A percentile compares a stretch with the other conserved stretches of the same genome.
phyloP scores from a whole-genome alignment of 1,284 basidiomycete genomes.

The Agaricales sp. region DNA sequence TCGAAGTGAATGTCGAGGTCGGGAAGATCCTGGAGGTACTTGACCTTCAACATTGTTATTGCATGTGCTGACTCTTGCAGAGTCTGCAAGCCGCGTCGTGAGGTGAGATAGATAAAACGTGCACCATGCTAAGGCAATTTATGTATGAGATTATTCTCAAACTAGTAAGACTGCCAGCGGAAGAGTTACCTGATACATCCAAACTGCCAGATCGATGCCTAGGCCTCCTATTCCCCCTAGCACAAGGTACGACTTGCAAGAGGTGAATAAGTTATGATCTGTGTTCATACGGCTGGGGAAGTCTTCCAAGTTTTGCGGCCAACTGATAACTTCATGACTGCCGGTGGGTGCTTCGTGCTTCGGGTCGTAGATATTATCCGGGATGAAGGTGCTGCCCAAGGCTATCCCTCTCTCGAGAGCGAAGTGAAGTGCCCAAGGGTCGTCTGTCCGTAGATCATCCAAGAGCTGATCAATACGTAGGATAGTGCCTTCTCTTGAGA shows the following conservation, averaged over 20 bases:
- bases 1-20: slow-evolving; percentile 20
- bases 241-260: slow-evolving; percentile 14
- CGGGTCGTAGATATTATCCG: slow-evolving; percentile 11
- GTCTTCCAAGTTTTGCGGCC: slow-evolving; percentile 12
- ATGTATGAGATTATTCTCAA: no score
- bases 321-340: slow-evolving; percentile 10
- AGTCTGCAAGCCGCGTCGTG: slow-evolving; percentile 21
- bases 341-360: slow-evolving; percentile 6
- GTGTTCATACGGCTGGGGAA: slow-evolving; percentile 11
- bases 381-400: neutral
- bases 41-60: slow-evolving; percentile 17
- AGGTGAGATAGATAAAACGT: slow-evolving; percentile 25
- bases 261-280: slow-evolving; percentile 13
- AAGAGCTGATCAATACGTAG: neutral
- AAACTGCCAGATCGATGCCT: slow-evolving; percentile 23
- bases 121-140: slow-evolving; percentile 27
- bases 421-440: neutral
- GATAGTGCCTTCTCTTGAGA: neutral
- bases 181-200: slow-evolving; percentile 26
- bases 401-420: neutral
- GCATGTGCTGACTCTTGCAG: slow-evolving; percentile 12
- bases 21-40: slow-evolving; percentile 18
- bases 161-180: neutral
- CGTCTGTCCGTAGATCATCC: neutral
- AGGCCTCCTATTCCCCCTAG: slow-evolving; percentile 24